Evolutionary conservation across 495 filamentous ascomycete species (phyloP).

Genomic region (Penicillium pancosmium): DNA sequence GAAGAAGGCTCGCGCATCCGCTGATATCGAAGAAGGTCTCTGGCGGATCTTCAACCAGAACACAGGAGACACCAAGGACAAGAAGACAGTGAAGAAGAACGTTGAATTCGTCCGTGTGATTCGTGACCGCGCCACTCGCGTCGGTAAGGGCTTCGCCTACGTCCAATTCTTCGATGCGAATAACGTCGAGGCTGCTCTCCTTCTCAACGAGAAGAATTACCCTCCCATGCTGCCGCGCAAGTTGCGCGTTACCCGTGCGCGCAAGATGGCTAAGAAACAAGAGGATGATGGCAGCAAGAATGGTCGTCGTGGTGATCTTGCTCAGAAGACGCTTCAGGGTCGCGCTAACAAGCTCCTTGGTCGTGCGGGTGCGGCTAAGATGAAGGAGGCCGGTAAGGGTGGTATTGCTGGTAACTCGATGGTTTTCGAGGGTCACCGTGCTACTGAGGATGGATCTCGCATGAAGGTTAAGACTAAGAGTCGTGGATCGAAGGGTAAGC

Average conservation of each 20-base stretch:
- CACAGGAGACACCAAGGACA: constrained; percentile 47
- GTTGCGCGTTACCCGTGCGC: constrained; percentile 83
- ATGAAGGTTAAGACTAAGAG: constrained; percentile 62
- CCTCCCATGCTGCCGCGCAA: constrained; percentile 88
- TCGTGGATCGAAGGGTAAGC: constrained; percentile 57
- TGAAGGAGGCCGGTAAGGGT: constrained; percentile 49
- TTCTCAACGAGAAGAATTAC: constrained; percentile 87
- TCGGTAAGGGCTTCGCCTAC: constrained; percentile 97
- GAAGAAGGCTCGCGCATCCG: constrained; percentile 68
- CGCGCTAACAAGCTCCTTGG: constrained; percentile 84
- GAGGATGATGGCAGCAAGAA: constrained; percentile 46
- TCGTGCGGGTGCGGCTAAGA: constrained; percentile 68
- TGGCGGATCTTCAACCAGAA: constrained; percentile 78
- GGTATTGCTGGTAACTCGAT: constrained; percentile 56
- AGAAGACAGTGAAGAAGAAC: constrained; percentile 58
- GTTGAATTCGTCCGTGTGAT: constrained; percentile 95
- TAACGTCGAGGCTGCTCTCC: constrained; percentile 82
- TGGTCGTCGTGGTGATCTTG: constrained; percentile 58
- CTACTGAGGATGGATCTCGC: constrained; percentile 65
- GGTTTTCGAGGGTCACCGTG: constrained; percentile 90
- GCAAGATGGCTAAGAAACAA: constrained; percentile 70
- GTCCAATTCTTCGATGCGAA: constrained; percentile 93
- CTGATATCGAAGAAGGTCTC: constrained; percentile 92
- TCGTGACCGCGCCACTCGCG: constrained; percentile 82
- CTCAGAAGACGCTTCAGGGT: constrained; percentile 73